Conservation (phyloP, 495 filamentous ascomycete species). For the Lindgomyces ingoldianus region DNA sequence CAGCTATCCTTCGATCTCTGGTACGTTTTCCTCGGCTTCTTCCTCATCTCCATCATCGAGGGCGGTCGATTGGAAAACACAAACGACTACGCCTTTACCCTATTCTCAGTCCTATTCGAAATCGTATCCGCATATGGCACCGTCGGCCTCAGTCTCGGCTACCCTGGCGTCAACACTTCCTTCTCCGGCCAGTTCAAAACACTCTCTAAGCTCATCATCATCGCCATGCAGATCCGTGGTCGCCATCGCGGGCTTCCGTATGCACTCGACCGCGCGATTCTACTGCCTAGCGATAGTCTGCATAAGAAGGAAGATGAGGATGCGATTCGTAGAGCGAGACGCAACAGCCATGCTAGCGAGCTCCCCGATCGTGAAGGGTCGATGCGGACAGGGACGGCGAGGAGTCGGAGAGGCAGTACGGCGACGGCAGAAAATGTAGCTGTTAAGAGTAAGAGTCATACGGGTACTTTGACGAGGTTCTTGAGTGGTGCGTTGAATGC, state of each 20-base stretch:
- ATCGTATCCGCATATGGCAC: constrained; percentile 92
- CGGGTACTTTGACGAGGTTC: not conserved
- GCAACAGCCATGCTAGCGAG: not conserved
- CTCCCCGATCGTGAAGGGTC: not conserved
- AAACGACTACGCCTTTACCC: constrained; percentile 65
- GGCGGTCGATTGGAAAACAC: constrained; percentile 60
- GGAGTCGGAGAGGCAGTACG: constrained; percentile 15
- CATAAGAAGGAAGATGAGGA: constrained; percentile 63
- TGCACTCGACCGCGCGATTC: constrained; percentile 84
- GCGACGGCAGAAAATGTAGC: constrained; percentile 4
- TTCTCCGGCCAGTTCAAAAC: constrained; percentile 78
- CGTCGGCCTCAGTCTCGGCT: constrained; percentile 86
- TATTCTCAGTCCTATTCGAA: constrained; percentile 86
- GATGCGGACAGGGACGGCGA: not conserved
- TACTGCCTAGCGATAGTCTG: constrained; percentile 75
- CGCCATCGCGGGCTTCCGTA: constrained; percentile 91
- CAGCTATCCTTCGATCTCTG: constrained; percentile 94
- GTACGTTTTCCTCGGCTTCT: constrained; percentile 88
- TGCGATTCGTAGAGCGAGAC: constrained; percentile 14
- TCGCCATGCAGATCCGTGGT: constrained; percentile 90
- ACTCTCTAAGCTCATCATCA: constrained; percentile 86
- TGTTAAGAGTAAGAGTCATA: not conserved
- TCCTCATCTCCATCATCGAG: constrained; percentile 85
- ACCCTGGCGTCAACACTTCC: constrained; percentile 68
- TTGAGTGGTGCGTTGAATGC: not conserved